These are phyloP conservation scores for Pholiota adiposa DNA, from an alignment of 1,284 basidiomycete species.

Conservation along the genomic window DNA sequence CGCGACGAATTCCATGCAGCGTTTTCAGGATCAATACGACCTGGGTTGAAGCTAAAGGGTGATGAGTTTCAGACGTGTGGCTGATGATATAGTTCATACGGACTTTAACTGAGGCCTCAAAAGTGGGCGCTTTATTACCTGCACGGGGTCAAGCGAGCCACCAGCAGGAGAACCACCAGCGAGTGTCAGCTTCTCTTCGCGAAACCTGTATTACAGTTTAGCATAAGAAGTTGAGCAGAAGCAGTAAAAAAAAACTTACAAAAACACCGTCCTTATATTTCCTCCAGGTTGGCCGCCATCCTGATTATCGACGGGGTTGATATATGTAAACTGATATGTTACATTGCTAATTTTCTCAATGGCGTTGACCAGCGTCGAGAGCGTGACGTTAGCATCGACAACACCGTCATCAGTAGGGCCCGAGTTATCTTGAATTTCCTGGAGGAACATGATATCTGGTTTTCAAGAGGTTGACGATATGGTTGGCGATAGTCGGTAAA, in stretches of 20 bases:
- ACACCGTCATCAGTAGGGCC: conserved; percentile 60
- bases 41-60: conserved; percentile 60
- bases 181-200: conserved; percentile 53
- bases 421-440: conserved; percentile 71
- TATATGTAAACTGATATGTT: conserved; percentile 53
- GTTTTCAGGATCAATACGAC: conserved; percentile 62
- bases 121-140: conserved; percentile 39
- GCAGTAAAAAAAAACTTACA: conserved; percentile 43
- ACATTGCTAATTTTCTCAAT: conserved; percentile 50
- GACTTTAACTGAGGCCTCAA: conserved; percentile 53
- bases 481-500: conserved; percentile 53
- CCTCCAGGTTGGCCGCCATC: conserved; percentile 71
- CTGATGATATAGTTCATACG: conserved; percentile 16
- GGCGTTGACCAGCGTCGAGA: conserved; percentile 52
- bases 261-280: conserved; percentile 64
- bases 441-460: conserved; percentile 67
- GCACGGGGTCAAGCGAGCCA: conserved; percentile 49
- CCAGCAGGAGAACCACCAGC: conserved; percentile 52
- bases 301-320: conserved; percentile 55
- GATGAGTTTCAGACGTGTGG: neutral
- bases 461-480: conserved; percentile 56
- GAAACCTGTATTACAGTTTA: conserved; percentile 40
- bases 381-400: conserved; percentile 57
- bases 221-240: neutral
- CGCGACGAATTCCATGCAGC: conserved; percentile 60